phyloP scores from a whole-genome alignment of 441 rosid genomes.

The Metrosideros polymorpha region DNA sequence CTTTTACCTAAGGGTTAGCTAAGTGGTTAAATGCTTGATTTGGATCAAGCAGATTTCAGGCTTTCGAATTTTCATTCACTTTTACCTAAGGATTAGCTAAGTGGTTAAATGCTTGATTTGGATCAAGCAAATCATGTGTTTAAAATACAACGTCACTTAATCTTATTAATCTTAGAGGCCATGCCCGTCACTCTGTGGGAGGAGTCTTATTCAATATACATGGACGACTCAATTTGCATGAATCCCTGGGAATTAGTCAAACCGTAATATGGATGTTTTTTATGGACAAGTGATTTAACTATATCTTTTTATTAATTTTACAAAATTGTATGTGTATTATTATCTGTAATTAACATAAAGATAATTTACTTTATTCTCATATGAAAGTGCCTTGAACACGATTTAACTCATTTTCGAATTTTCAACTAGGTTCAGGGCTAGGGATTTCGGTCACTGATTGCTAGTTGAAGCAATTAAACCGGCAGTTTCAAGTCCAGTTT shows the following conservation, averaged over 20 bases:
- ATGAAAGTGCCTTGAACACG: not conserved
- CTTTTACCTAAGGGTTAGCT: not conserved
- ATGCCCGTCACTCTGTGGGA: not conserved
- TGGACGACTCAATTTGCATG: not conserved
- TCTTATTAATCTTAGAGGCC: not conserved
- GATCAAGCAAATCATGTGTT: not conserved
- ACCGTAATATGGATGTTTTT: not conserved
- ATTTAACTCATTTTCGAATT: not conserved
- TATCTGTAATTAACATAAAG: no score
- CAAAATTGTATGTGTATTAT: no score
- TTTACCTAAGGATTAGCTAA: not conserved
- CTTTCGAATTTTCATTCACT: not conserved
- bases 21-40: not conserved
- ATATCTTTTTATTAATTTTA: no score
- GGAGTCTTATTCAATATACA: not conserved
- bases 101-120: not conserved
- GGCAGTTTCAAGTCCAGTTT: fast-evolving
- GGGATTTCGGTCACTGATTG: not conserved
- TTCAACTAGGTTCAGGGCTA: not conserved
- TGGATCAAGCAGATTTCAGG: not conserved
- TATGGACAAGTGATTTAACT: no score
- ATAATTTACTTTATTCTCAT: not conserved
- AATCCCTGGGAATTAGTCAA: not conserved
- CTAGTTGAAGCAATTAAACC: not conserved
- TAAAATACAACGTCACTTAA: not conserved